Percentiles rank a stretch among this genome's conserved stretches.
Evolutionary conservation across 2,329 filamentous ascomycete genomes (phyloP).

Genomic region (Phaeosphaeriaceae sp.): DNA sequence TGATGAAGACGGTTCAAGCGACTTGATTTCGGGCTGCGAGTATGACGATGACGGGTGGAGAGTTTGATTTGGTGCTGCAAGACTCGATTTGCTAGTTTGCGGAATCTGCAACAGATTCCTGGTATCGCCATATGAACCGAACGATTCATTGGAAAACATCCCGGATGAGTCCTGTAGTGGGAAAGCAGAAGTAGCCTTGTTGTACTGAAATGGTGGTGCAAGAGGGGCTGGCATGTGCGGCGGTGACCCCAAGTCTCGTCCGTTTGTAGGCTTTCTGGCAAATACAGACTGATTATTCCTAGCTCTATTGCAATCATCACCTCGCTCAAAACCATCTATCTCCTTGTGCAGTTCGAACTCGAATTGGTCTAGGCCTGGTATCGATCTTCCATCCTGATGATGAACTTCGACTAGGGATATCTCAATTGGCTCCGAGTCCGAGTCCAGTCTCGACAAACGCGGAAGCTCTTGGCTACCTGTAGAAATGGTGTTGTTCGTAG

Average conservation of each 20-base stretch:
- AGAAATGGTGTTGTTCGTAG: conserved; percentile 7
- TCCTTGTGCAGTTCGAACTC: conserved; percentile 26
- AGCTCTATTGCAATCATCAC: background rate
- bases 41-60: conserved; percentile 33
- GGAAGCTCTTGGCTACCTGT: background rate
- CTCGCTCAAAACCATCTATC: background rate
- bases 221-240: conserved; percentile 33
- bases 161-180: conserved; percentile 23
- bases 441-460: background rate
- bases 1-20: conserved; percentile 31
- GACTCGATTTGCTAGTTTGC: conserved; percentile 8
- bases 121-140: conserved; percentile 47
- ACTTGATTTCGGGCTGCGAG: conserved; percentile 5
- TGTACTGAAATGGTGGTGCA: conserved; percentile 34
- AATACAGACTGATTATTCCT: background rate
- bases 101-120: conserved; percentile 37
- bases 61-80: background rate
- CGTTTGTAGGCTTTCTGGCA: conserved; percentile 12
- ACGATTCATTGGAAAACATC: conserved; percentile 32
- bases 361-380: conserved; percentile 30
- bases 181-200: conserved; percentile 10
- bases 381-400: background rate
- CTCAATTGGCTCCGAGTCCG: background rate
- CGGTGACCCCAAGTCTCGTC: conserved; percentile 25
- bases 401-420: background rate